Evolutionary conservation across 345 rosid genomes (phyloP), one percentile per base, ranked within the genome.

Genomic region (Microthlaspi erraticum): DNA sequence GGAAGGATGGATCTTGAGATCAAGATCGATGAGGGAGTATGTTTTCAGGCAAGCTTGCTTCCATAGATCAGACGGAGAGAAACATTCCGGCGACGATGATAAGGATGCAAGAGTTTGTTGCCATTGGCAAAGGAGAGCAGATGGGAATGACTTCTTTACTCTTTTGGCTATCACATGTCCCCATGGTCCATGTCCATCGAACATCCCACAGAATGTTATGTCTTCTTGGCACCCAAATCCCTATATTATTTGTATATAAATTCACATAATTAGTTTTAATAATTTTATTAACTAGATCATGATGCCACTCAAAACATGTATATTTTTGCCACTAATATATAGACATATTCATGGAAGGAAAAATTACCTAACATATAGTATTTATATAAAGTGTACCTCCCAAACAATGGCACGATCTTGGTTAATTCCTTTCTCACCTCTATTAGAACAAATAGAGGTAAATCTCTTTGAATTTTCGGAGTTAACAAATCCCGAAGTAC

Each of bases 101-200:
- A 84, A 72, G 8, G 79, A 48, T 20, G 86, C 68, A 41, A 88
- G 68, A 75, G 82, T 55, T 71, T 83, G 80, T 67, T 90, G 97
- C 98, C 97, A 88, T 53, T 79, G 82, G 78, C 94, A 91, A 3
- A 88, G 83, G 80, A 90, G 71, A 46, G 90, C 76, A 74, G 80
- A 56, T 6, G 92, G 91, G 58, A 88, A 75, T 11, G 81, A 72
- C 42, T 77, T 76, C 71, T 84, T 78, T 2, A 86, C 88, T 66
- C 72, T 83, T 80, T 85, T 90, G 58, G 97, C 74, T 42, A 90
- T 76, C 20, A 82, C 52, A 79, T 93, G 96, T 18, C 93, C 98
- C 98, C 98, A 90, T 48, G 93, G 87, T 33, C 98, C 98, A 67
- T 93, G 98, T 26, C 98, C 98, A 80, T 93, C 98, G 76, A 88